Evolutionary conservation across 1,284 basidiomycete genomes (phyloP), one percentile per base, ranked within the genome.

Genomic region (Entoloma clypeatum): DNA sequence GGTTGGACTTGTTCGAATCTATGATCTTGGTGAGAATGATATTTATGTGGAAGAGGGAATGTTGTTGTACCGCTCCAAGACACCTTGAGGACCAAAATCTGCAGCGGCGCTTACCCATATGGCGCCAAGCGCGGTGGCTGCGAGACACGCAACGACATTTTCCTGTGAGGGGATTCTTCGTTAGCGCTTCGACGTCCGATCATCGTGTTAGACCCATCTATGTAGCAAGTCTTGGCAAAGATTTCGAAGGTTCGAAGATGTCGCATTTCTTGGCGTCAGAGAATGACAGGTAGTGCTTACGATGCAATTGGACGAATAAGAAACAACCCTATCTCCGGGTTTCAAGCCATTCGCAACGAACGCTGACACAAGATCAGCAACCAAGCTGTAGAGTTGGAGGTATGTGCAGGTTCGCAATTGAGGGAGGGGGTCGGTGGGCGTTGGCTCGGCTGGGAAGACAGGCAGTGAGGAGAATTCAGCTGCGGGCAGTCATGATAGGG

Each of bases 51-150:
- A 34, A 17, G 49, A 47, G 33, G 42, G 36, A 39, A 39, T 35
- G 22, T 30, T 27, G 9, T 56, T 64, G 51, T 54, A 78, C 74
- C 91, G 74, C 64, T 93, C 90, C 34, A 88, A 68, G 1, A 91
- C 86, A 5, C 89, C 90, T 50, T 83, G 77, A 11, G 86, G 72
- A 9, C 86, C 90, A 65, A 93, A 92, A 60, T 94, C 91, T 7
- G 88, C 81, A 4, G 90, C 87, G n/a, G 86, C 87, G 49, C 82
- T 85, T 36, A 86, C 81, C 86, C 86, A 90, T 14, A 89, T 81
- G n/a, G 72, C 79, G 34, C 79, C 86, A 44, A 90, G 68, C 16
- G 86, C 83, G 24, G 82, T 71, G 9, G 86, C 76, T 1, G 90
- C 86, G 9, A 94, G 72, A 56, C 84, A 83, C 6, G 82, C 79